Evolutionary conservation across 78 protist species (phyloP), one percentile per base, ranked within the genome.

Genomic region (Dictyostelium brefeldianum): DNA sequence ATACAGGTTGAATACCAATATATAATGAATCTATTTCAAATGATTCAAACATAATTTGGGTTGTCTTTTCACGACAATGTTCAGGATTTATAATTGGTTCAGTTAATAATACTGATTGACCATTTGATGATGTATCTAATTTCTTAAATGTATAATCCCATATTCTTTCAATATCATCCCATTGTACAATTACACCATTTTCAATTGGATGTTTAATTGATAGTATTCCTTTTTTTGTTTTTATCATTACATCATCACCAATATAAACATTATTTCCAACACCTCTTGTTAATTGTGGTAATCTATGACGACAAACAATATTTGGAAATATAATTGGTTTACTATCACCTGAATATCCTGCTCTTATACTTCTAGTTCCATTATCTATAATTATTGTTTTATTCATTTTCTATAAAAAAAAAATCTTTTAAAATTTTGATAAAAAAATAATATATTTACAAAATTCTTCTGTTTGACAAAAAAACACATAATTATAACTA

Each of bases 11-110:
- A 56, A 91, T 15, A 14, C 29, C 53, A 20, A 80, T 53, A 78
- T 87, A 74, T 74, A 95, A 6, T 20, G 98, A 98, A 2, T 98
- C 43, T 36, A 36, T 36, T 3, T 36, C 2, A 36, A 36, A 36
- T 36, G 43, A 36, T 36, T 36, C 43, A 79, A 98, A 98, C 98
- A 98, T 95, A 47, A 98, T 96, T 85, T 96, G 81, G n/a, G 97
- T 80, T 94, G 96, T 96, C 92, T 80, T 96, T 84, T 98, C 99
- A 41, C 99, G 54, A 20, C 51, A 74, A 64, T 69, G 82, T 64
- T 74, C 56, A 46, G 92, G 81, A 25, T 87, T 71, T 29, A 78
- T 53, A 53, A 98, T 96, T 36, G 98, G 96, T 83, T 98, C 99
- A 18, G 98, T 93, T 57, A 98, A 78, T 46, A 98, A 93, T 12